phyloP scores from a whole-genome alignment of 2,329 filamentous ascomycete species.

The Phaeosphaeriaceae sp. region DNA sequence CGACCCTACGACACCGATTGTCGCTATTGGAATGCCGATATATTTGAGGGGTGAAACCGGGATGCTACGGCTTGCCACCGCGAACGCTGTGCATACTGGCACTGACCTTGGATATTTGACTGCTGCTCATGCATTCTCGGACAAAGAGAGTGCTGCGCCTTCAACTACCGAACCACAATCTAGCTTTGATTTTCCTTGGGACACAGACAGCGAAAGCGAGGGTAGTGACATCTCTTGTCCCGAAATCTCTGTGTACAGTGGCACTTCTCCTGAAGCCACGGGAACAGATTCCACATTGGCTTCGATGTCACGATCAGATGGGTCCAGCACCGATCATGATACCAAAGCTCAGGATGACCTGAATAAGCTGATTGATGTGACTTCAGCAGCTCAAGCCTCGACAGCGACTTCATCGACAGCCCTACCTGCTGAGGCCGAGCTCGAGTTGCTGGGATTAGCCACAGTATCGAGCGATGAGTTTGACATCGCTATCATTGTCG shows the following conservation, averaged over 20 bases:
- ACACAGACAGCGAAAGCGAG: not conserved
- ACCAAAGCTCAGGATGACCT: not conserved
- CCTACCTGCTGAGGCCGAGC: not conserved
- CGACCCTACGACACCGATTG: not conserved
- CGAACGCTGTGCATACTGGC: not conserved
- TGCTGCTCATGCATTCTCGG: conserved; percentile 1
- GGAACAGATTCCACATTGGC: not conserved
- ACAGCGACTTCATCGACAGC: not conserved
- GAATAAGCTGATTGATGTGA: not conserved
- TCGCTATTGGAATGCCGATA: conserved; percentile 4
- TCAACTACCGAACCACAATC: not conserved
- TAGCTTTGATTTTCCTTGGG: not conserved
- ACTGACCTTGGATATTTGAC: not conserved
- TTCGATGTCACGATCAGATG: not conserved
- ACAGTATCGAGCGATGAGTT: not conserved
- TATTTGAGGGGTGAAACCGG: not conserved
- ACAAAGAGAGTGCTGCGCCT: not conserved
- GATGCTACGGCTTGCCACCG: conserved; percentile 3
- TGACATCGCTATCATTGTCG: not conserved
- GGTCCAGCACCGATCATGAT: not conserved
- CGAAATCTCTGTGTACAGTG: not conserved
- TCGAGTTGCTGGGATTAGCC: not conserved
- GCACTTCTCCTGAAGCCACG: not conserved
- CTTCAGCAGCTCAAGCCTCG: not conserved
- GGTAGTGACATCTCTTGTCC: not conserved